phyloP scores from a whole-genome alignment of 1,284 basidiomycete genomes.

The Papiliotrema flavescens region DNA sequence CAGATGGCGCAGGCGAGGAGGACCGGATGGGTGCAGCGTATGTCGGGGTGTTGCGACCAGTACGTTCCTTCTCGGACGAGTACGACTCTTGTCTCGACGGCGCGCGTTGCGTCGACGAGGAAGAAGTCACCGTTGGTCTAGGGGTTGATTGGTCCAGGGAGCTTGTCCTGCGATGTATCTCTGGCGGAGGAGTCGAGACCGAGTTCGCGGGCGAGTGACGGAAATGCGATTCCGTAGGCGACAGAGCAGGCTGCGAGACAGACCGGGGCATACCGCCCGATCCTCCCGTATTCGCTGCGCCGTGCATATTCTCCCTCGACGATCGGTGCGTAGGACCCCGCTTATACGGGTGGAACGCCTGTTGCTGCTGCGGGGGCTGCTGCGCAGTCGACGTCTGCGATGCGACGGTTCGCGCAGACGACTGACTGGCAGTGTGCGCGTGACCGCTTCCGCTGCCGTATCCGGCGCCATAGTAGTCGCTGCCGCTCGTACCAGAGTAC shows the following conservation, averaged over 20 bases:
- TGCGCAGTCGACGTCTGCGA: conserved; percentile 3
- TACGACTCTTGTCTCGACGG: not conserved
- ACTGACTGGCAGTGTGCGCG: too few relatives aligned
- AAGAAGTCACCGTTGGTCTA: not conserved
- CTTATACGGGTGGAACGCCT: conserved; percentile 28
- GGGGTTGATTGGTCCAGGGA: not conserved
- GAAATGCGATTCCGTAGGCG: not conserved
- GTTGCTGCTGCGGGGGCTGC: conserved; percentile 3
- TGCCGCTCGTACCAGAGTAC: not conserved
- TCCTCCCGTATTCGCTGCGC: not conserved
- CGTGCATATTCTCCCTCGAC: conserved; percentile 12
- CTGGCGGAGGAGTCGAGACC: not conserved
- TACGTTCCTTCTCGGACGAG: not conserved
- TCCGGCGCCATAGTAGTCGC: too few relatives aligned
- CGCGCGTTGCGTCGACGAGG: not conserved
- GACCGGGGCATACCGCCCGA: conserved; percentile 14
- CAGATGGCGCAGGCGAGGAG: conserved; percentile 1
- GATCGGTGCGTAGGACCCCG: conserved; percentile 15
- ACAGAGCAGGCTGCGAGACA: conserved; percentile 15
- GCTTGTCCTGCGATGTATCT: not conserved
- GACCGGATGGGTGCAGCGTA: not conserved
- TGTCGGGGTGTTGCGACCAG: not conserved
- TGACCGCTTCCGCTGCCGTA: too few relatives aligned
- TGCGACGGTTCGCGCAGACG: too few relatives aligned
- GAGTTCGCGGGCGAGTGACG: not conserved